Conservation (phyloP, 805 yeast species). For the Hanseniaspora lindneri region DNA sequence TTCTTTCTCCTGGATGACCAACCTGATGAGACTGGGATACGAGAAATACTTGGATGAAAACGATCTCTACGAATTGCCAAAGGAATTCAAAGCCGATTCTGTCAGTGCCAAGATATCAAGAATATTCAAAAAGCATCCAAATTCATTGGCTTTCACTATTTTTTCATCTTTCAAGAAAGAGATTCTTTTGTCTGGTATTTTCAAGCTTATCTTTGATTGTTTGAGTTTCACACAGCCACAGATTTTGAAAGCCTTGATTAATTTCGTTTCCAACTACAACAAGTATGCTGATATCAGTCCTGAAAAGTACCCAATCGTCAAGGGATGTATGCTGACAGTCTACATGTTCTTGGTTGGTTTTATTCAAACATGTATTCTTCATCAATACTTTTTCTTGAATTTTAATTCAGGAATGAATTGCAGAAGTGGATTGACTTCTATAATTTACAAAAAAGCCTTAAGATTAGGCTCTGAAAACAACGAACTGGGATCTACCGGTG, state of each 20-base stretch:
- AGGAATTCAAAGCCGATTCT: conserved; percentile 43
- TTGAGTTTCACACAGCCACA: conserved; percentile 84
- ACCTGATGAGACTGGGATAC: conserved; percentile 68
- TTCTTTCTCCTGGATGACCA: conserved; percentile 86
- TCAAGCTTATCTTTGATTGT: conserved; percentile 63
- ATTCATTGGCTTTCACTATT: conserved; percentile 50
- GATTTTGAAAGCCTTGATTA: conserved; percentile 52
- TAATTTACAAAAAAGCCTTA: conserved; percentile 57
- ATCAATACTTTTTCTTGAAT: conserved; percentile 66
- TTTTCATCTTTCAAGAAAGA: conserved; percentile 60
- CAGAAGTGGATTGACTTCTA: conserved; percentile 54
- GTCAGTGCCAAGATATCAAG: conserved; percentile 40
- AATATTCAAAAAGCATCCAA: conserved; percentile 43
- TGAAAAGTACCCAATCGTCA: conserved; percentile 42
- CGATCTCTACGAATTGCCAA: conserved; percentile 75
- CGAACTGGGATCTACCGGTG: conserved; percentile 70
- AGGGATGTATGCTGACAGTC: conserved; percentile 62
- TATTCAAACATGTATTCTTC: conserved; percentile 64
- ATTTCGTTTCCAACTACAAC: conserved; percentile 40
- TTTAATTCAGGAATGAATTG: conserved; percentile 69
- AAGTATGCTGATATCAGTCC: conserved; percentile 20
- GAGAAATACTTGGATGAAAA: conserved; percentile 38
- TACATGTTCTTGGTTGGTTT: conserved; percentile 67
- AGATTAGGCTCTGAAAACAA: conserved; percentile 61
- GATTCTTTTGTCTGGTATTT: conserved; percentile 58